A percentile compares a stretch with the other conserved stretches of the same genome.
Conservation (phyloP, 2,329 filamentous ascomycete species). For the Verticillium dahliae region DNA sequence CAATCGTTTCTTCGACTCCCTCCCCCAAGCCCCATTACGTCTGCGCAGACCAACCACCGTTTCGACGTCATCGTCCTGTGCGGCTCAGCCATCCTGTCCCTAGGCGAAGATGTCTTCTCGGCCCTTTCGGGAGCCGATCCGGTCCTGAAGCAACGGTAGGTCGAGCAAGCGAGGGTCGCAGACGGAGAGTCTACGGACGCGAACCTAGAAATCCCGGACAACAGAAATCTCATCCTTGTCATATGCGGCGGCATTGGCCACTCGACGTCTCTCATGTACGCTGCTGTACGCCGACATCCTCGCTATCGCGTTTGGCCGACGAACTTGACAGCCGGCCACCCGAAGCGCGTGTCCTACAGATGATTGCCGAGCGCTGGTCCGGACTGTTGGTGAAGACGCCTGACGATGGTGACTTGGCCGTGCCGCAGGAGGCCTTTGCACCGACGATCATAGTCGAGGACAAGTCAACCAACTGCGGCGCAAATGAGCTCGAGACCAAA, state of each 20-base stretch:
- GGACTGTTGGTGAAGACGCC: conserved; percentile 1
- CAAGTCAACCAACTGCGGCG: conserved; percentile 37
- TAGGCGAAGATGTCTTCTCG: conserved; percentile 5
- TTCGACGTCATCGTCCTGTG: conserved; percentile 8
- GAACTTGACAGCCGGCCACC: conserved; percentile 23
- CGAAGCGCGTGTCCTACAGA: conserved; percentile 30
- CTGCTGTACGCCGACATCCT: conserved; percentile 25
- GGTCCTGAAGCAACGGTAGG: neutral
- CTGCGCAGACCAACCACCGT: neutral
- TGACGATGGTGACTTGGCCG: neutral
- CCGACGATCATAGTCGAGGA: conserved; percentile 29
- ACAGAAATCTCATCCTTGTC: conserved; percentile 18
- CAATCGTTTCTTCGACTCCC: conserved; percentile 1
- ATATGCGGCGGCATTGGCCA: conserved; percentile 38
- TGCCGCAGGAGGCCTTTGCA: neutral
- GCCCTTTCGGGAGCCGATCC: neutral
- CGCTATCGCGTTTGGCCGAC: conserved; percentile 17
- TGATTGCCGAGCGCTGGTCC: conserved; percentile 24
- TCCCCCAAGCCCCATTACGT: neutral
- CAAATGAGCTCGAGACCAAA: conserved; percentile 30
- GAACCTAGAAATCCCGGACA: neutral
- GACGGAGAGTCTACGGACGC: neutral
- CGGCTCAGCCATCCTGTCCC: conserved; percentile 7
- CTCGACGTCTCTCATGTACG: conserved; percentile 33
- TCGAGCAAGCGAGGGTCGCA: neutral